Conservation (phyloP, 2,329 filamentous ascomycete genomes). For the Botryosphaeria dothidea region DNA sequence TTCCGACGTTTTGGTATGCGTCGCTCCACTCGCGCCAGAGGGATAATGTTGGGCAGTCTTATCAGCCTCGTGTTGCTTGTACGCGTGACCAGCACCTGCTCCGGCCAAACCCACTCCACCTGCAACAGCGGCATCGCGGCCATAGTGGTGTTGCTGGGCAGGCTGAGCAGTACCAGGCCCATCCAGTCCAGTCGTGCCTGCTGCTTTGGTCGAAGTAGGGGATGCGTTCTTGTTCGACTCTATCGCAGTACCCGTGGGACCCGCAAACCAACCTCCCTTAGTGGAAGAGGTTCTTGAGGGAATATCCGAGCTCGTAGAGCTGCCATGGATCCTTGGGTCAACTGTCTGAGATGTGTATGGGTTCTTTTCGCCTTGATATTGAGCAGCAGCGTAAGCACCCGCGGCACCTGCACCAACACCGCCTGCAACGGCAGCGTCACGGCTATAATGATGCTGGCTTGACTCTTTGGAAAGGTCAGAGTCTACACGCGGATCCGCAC, state of each 20-base stretch:
- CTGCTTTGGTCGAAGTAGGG: not conserved
- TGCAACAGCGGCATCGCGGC: conserved; percentile 29
- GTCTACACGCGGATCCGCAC: conserved; percentile 32
- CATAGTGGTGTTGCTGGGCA: conserved; percentile 26
- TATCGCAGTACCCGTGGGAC: conserved; percentile 1
- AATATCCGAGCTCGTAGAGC: not conserved
- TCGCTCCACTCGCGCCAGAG: not conserved
- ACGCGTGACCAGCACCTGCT: not conserved
- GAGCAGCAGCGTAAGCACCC: conserved; percentile 4
- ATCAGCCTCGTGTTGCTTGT: not conserved
- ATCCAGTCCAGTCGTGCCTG: not conserved
- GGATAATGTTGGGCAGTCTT: not conserved
- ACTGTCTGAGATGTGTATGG: conserved; percentile 5
- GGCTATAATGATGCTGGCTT: conserved; percentile 26
- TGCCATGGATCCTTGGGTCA: not conserved
- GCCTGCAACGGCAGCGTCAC: conserved; percentile 29
- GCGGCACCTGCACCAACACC: conserved; percentile 22
- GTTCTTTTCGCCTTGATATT: conserved; percentile 6
- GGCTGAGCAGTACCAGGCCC: not conserved
- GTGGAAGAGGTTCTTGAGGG: not conserved
- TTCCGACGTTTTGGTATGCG: not conserved
- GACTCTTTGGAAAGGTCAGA: conserved; percentile 21
- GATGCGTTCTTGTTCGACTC: not conserved
- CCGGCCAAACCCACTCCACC: conserved; percentile 28
- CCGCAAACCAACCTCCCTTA: conserved; percentile 7